Evolutionary conservation across 2,329 filamentous ascomycete genomes (phyloP).

Genomic region (Massarina eburnea): DNA sequence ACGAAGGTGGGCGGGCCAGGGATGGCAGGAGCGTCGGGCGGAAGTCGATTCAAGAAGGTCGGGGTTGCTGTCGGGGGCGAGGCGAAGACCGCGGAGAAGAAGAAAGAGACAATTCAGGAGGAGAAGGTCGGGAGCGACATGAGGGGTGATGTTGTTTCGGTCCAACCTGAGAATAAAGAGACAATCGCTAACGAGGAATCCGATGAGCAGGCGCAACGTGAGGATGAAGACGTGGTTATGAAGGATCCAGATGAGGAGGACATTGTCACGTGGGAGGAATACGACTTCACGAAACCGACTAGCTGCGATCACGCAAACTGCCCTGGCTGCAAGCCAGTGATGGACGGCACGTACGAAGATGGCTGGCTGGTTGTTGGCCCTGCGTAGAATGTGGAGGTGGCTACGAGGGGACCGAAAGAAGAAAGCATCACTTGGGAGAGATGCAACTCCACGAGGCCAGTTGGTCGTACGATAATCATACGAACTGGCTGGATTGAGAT

Average conservation of each 20-base stretch:
- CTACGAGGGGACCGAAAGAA: neutral
- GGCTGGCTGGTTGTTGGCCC: slow-evolving; percentile 3
- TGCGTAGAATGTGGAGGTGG: neutral
- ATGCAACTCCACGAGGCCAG: no score
- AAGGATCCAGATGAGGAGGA: slow-evolving; percentile 27
- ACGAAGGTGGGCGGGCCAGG: slow-evolving; percentile 25
- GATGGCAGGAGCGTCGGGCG: slow-evolving; percentile 15
- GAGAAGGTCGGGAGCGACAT: slow-evolving; percentile 8
- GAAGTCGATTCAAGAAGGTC: slow-evolving; percentile 69
- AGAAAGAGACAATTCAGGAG: neutral
- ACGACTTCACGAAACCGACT: slow-evolving; percentile 56
- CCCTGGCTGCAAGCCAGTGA: slow-evolving; percentile 20
- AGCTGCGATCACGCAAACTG: slow-evolving; percentile 45
- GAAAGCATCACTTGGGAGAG: neutral
- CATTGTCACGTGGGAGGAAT: slow-evolving; percentile 48
- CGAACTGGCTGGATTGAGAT: no score
- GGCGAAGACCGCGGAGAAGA: slow-evolving; percentile 2
- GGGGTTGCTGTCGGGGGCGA: slow-evolving; percentile 47
- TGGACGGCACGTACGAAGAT: neutral
- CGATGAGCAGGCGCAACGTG: slow-evolving; percentile 9
- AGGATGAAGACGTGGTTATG: slow-evolving; percentile 33
- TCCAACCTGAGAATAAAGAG: slow-evolving; percentile 28
- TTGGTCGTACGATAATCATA: no score
- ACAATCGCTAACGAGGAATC: slow-evolving; percentile 1
- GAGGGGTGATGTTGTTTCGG: slow-evolving; percentile 13